Conservation (phyloP, 768 basidiomycete species). For the Polyporus arcularius region DNA sequence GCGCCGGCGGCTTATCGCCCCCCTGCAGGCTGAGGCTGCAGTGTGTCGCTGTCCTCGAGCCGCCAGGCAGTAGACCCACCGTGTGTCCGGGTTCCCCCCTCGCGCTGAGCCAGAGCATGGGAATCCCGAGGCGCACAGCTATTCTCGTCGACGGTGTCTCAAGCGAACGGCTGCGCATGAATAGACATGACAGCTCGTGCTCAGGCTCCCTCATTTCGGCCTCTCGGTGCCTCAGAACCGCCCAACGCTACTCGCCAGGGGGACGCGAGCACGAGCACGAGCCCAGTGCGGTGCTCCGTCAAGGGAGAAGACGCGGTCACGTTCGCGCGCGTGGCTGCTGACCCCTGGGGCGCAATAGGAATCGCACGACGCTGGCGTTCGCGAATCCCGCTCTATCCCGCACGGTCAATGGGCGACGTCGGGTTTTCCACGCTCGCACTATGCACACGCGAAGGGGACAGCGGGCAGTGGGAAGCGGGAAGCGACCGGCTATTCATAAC, state of each 20-base stretch:
- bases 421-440: constrained; percentile 7
- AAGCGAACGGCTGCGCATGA: neutral
- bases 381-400: constrained; percentile 12
- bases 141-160: neutral
- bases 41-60: too few species aligned
- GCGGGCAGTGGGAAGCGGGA: too few species aligned
- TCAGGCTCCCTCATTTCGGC: neutral
- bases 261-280: neutral
- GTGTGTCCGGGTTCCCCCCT: too few species aligned
- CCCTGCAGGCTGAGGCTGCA: too few species aligned
- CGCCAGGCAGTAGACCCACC: too few species aligned
- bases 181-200: neutral
- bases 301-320: constrained; percentile 1
- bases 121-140: neutral
- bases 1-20: too few species aligned
- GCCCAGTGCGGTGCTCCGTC: constrained; percentile 10
- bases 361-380: neutral
- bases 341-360: neutral
- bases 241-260: neutral
- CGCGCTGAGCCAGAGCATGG: neutral
- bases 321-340: neutral
- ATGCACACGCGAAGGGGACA: neutral
- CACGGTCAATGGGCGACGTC: neutral
- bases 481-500: constrained; percentile 8
- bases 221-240: neutral